Evolutionary conservation across 257 asterid species (phyloP).

Genomic region (Penstemon newberryi): DNA sequence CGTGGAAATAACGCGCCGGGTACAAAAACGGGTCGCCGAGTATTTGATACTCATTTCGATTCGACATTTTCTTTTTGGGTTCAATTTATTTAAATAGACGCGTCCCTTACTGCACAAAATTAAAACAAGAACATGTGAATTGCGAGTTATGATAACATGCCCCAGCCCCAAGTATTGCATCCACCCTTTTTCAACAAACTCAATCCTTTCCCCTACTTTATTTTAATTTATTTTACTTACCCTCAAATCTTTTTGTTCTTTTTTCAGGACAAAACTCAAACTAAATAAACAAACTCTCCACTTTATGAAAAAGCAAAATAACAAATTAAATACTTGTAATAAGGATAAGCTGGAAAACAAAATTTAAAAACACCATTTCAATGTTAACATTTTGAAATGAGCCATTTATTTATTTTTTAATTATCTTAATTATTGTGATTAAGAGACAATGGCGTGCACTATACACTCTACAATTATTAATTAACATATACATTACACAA

Average conservation of each 20-base stretch:
- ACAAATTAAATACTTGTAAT: not conserved
- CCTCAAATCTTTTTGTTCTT: not conserved
- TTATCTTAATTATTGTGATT: too few relatives aligned
- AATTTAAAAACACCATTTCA: not conserved
- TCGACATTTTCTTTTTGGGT: not conserved
- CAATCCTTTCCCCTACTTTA: not conserved
- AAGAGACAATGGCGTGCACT: too few relatives aligned
- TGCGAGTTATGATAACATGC: not conserved
- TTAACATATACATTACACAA: too few relatives aligned
- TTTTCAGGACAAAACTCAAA: not conserved
- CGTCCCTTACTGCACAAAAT: slow-evolving; percentile 11
- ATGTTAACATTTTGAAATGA: too few relatives aligned
- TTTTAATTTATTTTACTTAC: not conserved
- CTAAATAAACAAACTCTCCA: not conserved
- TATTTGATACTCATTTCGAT: slow-evolving; percentile 24
- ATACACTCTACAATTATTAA: too few relatives aligned
- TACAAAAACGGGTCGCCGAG: slow-evolving; percentile 42
- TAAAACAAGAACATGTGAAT: not conserved
- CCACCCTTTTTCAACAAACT: not conserved
- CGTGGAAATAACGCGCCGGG: slow-evolving; percentile 15
- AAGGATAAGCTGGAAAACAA: not conserved
- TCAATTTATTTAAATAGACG: not conserved
- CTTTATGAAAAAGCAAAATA: not conserved
- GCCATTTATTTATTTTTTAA: too few relatives aligned
- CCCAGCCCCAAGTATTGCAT: not conserved